Conservation (phyloP, 768 basidiomycete species). For the Leccinum sublutescens region DNA sequence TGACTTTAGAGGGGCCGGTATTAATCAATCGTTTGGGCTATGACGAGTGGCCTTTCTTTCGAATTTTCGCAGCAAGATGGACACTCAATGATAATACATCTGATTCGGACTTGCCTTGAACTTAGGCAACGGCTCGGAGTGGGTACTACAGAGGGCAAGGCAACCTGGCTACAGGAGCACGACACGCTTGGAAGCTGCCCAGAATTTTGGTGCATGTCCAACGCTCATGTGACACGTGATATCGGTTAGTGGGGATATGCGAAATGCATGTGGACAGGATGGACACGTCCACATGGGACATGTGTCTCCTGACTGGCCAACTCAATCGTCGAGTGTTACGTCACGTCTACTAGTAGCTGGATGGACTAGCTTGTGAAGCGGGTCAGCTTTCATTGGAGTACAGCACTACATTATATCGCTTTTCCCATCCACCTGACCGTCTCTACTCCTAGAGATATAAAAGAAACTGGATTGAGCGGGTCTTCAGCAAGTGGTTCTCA, state of each 20-base stretch:
- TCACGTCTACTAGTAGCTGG: neutral
- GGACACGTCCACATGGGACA: neutral
- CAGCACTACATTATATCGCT: too few species aligned
- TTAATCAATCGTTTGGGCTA: too few species aligned
- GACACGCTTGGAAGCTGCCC: too few species aligned
- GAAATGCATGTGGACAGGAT: too few species aligned
- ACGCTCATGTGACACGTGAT: neutral
- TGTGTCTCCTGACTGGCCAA: neutral
- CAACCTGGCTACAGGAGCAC: too few species aligned
- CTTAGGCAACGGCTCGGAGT: too few species aligned
- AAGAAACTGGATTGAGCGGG: neutral
- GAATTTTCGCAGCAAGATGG: too few species aligned
- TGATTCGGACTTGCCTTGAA: too few species aligned
- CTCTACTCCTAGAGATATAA: slow-evolving; percentile 14
- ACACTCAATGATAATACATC: too few species aligned
- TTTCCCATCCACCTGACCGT: neutral
- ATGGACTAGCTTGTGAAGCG: neutral
- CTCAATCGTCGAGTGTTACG: neutral
- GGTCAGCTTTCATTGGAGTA: neutral
- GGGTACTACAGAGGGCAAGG: too few species aligned
- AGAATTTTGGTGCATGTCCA: neutral
- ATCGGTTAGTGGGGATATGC: neutral
- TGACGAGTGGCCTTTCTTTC: too few species aligned
- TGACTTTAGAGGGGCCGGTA: too few species aligned
- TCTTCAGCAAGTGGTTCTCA: neutral